phyloP scores from a whole-genome alignment of 352 stramenopile species.

The Vaucheria bursata region DNA sequence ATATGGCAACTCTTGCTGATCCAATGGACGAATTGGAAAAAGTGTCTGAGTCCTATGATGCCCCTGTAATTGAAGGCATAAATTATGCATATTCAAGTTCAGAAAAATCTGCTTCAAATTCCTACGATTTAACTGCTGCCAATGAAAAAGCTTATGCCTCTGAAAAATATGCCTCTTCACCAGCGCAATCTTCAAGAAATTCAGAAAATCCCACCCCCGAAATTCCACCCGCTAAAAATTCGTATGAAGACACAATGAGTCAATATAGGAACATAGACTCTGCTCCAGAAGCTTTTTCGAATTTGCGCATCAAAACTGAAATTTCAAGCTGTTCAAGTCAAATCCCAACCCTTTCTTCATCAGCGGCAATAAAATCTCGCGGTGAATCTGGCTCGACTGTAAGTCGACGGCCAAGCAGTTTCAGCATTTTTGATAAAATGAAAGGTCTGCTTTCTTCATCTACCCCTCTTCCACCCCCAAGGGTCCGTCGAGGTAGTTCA shows the following conservation, averaged over 20 bases:
- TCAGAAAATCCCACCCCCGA: too few relatives aligned
- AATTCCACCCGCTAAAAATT: too few relatives aligned
- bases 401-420: not conserved
- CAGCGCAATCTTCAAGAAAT: too few relatives aligned
- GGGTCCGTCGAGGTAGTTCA: too few relatives aligned
- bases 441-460: not conserved
- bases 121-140: too few relatives aligned
- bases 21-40: not conserved
- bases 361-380: not conserved
- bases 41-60: not conserved
- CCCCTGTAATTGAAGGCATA: not conserved
- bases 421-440: slow-evolving; percentile 2
- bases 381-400: not conserved
- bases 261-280: not conserved
- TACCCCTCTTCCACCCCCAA: too few relatives aligned
- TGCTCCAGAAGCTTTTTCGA: not conserved
- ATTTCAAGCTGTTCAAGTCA: too few relatives aligned
- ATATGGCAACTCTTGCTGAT: not conserved
- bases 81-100: too few relatives aligned
- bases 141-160: not conserved
- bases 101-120: too few relatives aligned
- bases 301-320: too few relatives aligned
- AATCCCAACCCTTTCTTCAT: too few relatives aligned
- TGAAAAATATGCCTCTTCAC: not conserved
- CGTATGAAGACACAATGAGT: not conserved